phyloP scores from a whole-genome alignment of 169 alveolate species.

The Cryptosporidium viatorum region DNA sequence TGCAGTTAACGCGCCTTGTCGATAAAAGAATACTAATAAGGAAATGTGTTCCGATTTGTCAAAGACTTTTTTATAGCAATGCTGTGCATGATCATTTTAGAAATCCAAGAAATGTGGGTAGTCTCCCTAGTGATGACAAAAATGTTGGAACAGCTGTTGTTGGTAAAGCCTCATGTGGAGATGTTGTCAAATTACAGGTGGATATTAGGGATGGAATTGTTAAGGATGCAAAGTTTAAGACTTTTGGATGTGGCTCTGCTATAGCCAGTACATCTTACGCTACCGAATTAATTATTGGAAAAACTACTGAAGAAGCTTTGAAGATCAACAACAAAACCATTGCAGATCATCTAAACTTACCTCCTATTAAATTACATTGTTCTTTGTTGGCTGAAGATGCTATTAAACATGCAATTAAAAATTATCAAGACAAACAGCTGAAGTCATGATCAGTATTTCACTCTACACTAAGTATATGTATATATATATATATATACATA shows the following conservation, averaged over 20 bases:
- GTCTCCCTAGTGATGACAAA: slow-evolving; percentile 80
- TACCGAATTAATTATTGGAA: slow-evolving; percentile 96
- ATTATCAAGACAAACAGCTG: slow-evolving; percentile 83
- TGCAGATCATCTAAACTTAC: slow-evolving; percentile 93
- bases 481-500: too few species aligned
- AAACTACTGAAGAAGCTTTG: slow-evolving; percentile 93
- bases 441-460: not conserved
- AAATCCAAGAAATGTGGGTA: slow-evolving; percentile 93
- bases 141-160: slow-evolving; percentile 95
- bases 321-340: slow-evolving; percentile 93
- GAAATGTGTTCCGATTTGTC: slow-evolving; percentile 32
- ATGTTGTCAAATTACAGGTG: slow-evolving; percentile 96
- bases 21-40: not conserved
- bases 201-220: slow-evolving; percentile 93
- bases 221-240: slow-evolving; percentile 95
- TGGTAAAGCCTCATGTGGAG: slow-evolving; percentile 99
- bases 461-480: too few species aligned
- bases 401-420: slow-evolving; percentile 94
- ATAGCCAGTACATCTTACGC: slow-evolving; percentile 98
- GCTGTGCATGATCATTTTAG: slow-evolving; percentile 92
- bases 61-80: slow-evolving; percentile 82
- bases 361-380: slow-evolving; percentile 99
- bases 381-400: slow-evolving; percentile 99
- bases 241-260: slow-evolving; percentile 99
- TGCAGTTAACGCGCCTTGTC: not conserved